Evolutionary conservation across 441 rosid genomes (phyloP).

Genomic region (Omphalea diandra): DNA sequence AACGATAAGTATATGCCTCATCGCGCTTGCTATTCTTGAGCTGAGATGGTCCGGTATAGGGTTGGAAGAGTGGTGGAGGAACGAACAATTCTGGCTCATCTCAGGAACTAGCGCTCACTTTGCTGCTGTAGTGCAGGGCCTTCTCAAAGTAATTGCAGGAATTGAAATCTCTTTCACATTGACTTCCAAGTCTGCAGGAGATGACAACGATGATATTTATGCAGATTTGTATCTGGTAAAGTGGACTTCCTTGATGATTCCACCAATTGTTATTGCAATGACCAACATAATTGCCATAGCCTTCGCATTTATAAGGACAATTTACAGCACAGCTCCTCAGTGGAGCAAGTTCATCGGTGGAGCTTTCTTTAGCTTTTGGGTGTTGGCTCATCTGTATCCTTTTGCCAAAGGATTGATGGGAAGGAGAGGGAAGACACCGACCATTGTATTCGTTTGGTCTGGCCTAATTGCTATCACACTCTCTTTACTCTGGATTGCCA

Average conservation of each 20-base stretch:
- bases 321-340: conserved; percentile 58
- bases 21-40: conserved; percentile 66
- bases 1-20: conserved; percentile 53
- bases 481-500: conserved; percentile 71
- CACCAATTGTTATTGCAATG: conserved; percentile 85
- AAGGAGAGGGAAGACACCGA: conserved; percentile 80
- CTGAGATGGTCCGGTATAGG: conserved; percentile 79
- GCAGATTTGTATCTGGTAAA: conserved; percentile 79
- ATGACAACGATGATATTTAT: conserved; percentile 69
- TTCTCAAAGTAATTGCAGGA: conserved; percentile 81
- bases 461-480: conserved; percentile 84
- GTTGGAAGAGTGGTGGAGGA: conserved; percentile 95
- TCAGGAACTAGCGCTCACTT: conserved; percentile 79
- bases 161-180: conserved; percentile 88
- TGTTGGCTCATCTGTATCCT: conserved; percentile 84
- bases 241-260: conserved; percentile 83
- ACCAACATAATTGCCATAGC: conserved; percentile 67
- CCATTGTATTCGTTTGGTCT: conserved; percentile 83
- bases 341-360: conserved; percentile 92
- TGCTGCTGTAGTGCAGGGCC: conserved; percentile 76
- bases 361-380: conserved; percentile 92
- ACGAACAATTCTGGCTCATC: conserved; percentile 88
- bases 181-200: conserved; percentile 69
- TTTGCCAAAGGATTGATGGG: conserved; percentile 95
- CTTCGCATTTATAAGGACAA: conserved; percentile 62